phyloP scores from a whole-genome alignment of 1,284 basidiomycete species.

The Mycena sp. region DNA sequence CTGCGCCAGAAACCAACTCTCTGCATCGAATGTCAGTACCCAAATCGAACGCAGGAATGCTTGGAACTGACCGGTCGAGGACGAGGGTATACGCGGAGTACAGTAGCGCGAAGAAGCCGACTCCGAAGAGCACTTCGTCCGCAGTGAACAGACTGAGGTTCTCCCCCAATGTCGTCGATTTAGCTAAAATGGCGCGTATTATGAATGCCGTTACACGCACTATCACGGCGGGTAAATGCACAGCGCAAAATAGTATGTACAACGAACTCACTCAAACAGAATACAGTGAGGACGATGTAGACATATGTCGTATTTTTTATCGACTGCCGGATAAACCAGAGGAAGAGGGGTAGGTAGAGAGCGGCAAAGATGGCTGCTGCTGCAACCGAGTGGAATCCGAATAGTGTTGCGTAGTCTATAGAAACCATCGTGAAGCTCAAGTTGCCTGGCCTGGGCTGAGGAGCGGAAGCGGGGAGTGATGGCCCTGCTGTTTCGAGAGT shows the following conservation, averaged over 20 bases:
- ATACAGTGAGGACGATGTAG: slow-evolving; percentile 51
- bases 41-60: not conserved
- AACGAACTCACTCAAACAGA: slow-evolving; percentile 53
- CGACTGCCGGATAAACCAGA: slow-evolving; percentile 48
- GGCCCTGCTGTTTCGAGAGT: too few relatives aligned
- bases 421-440: too few relatives aligned
- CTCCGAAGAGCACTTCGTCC: slow-evolving; percentile 43
- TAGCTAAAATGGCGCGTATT: slow-evolving; percentile 44
- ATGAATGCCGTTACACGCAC: slow-evolving; percentile 47
- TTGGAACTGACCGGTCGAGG: slow-evolving; percentile 43
- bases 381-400: slow-evolving; percentile 54
- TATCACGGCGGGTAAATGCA: too few relatives aligned
- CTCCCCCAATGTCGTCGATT: slow-evolving; percentile 37
- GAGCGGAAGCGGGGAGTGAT: too few relatives aligned
- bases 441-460: too few relatives aligned
- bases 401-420: slow-evolving; percentile 46
- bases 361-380: slow-evolving; percentile 56
- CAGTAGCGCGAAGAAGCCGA: slow-evolving; percentile 53
- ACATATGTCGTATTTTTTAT: slow-evolving; percentile 52
- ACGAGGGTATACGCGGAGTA: slow-evolving; percentile 51
- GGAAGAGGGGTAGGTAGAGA: slow-evolving; percentile 50
- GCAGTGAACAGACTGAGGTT: slow-evolving; percentile 41
- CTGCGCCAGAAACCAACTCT: slow-evolving; percentile 6
- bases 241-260: not conserved
- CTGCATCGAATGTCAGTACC: slow-evolving; percentile 3